Evolutionary conservation across 495 filamentous ascomycete species (phyloP).

Genomic region (Podospora bellae-mahoneyi): DNA sequence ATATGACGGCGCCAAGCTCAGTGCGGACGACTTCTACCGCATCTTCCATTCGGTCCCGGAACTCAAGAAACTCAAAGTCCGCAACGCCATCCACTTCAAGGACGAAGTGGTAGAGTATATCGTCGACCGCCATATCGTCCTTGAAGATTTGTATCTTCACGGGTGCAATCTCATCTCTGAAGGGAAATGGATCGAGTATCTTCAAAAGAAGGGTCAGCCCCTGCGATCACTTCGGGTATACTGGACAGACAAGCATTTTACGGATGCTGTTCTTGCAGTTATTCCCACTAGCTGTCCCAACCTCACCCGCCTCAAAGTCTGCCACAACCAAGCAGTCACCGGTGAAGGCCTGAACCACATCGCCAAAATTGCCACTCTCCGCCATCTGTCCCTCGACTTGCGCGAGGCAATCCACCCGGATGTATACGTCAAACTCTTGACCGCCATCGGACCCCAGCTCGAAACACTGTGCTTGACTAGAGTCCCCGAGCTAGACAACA

Average conservation of each 20-base stretch:
- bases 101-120: slow-evolving; percentile 77
- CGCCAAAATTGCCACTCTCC: slow-evolving; percentile 53
- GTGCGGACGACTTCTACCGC: slow-evolving; percentile 68
- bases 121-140: slow-evolving; percentile 59
- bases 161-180: slow-evolving; percentile 77
- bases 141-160: slow-evolving; percentile 64
- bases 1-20: slow-evolving; percentile 75
- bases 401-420: slow-evolving; percentile 52
- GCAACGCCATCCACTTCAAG: slow-evolving; percentile 84
- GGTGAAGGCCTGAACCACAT: slow-evolving; percentile 51
- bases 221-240: slow-evolving; percentile 68
- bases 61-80: slow-evolving; percentile 64
- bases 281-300: slow-evolving; percentile 56
- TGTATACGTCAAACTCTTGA: slow-evolving; percentile 57
- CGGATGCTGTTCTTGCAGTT: slow-evolving; percentile 53
- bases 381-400: slow-evolving; percentile 70
- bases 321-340: slow-evolving; percentile 50
- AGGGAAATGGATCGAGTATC: slow-evolving; percentile 63
- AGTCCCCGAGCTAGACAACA: slow-evolving; percentile 57
- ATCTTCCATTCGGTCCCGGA: slow-evolving; percentile 73
- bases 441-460: slow-evolving; percentile 56
- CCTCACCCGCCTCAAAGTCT: slow-evolving; percentile 69
- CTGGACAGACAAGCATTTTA: slow-evolving; percentile 65
- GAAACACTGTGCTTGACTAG: slow-evolving; percentile 68
- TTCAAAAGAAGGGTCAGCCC: slow-evolving; percentile 56